Evolutionary conservation across 83 land plant genomes (phyloP), one percentile per base, ranked within the genome.

Genomic region (Picea abies): DNA sequence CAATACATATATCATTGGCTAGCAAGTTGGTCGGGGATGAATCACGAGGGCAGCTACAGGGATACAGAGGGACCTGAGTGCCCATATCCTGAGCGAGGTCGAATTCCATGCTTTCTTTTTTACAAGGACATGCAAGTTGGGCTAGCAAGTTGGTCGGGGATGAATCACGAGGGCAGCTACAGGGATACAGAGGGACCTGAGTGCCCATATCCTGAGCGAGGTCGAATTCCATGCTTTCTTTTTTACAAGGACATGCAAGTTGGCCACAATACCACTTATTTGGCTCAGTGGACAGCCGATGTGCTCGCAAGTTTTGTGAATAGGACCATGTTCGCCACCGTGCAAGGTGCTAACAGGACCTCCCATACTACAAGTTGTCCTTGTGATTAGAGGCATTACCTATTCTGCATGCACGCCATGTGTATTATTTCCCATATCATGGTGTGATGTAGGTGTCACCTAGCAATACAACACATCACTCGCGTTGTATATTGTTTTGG

Each of bases 131-230:
- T 22, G 49, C 76, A 73, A 9, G 84, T 87, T 3, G 10, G 93
- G 91, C 73, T 90, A 49, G 86, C 94, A 5, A 63, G 77, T 44
- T 85, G 84, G 86, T 79, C 86, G 0, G 88, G 84, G 12, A 84
- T 92, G 87, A 80, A 76, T n/a, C 89, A 89, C 49, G 83, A 67
- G 32, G 91, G 93, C 6, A 58, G 85, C 20, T 92, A 91, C 88
- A 81, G 89, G 76, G 94, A 92, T 56, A 41, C 91, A 4, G 76
- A 80, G 20, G 86, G 90, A 20, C 84, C 84, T 1, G 71, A 80
- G 0, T 88, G 90, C 85, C 82, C 83, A 3, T 56, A 72, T 22
- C 75, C 72, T 6, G 16, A 47, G 2, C 26, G 7, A 0, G 69
- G 75, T 4, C 29, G 8, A 16, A 3, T 35, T 32, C 25, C 35